Evolutionary conservation across 2,329 filamentous ascomycete species (phyloP).

Genomic region (Xylaria sp.): DNA sequence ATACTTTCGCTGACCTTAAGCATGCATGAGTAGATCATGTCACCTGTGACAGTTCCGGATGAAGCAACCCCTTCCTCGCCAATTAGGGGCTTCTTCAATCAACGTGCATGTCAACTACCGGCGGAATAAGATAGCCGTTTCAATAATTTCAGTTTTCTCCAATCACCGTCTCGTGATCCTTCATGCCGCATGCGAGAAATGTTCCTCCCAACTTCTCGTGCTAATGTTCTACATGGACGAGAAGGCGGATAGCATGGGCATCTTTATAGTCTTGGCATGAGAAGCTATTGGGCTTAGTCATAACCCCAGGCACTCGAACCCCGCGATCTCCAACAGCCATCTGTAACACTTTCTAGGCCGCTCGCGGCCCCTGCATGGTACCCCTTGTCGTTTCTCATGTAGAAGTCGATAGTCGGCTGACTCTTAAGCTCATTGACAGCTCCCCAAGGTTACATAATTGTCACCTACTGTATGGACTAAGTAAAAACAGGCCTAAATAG

Average conservation of each 20-base stretch:
- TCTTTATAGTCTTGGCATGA: conserved; percentile 37
- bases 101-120: conserved; percentile 24
- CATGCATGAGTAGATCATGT: conserved; percentile 26
- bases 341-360: conserved; percentile 23
- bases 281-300: neutral
- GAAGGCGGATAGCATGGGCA: conserved; percentile 9
- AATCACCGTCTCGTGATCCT: conserved; percentile 1
- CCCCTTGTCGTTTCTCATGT: conserved; percentile 19
- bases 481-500: no score
- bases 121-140: conserved; percentile 24
- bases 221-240: conserved; percentile 14
- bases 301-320: neutral
- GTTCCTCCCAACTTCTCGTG: neutral
- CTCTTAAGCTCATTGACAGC: conserved; percentile 6
- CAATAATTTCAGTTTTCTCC: conserved; percentile 1
- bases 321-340: conserved; percentile 6
- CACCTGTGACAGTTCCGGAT: conserved; percentile 33
- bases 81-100: conserved; percentile 15
- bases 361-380: conserved; percentile 23
- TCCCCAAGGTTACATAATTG: neutral
- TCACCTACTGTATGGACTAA: neutral
- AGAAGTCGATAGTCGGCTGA: conserved; percentile 3
- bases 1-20: conserved; percentile 1
- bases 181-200: conserved; percentile 3
- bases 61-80: conserved; percentile 19